phyloP scores from a whole-genome alignment of 768 basidiomycete species.

The Lactifluus hygrophoroides region DNA sequence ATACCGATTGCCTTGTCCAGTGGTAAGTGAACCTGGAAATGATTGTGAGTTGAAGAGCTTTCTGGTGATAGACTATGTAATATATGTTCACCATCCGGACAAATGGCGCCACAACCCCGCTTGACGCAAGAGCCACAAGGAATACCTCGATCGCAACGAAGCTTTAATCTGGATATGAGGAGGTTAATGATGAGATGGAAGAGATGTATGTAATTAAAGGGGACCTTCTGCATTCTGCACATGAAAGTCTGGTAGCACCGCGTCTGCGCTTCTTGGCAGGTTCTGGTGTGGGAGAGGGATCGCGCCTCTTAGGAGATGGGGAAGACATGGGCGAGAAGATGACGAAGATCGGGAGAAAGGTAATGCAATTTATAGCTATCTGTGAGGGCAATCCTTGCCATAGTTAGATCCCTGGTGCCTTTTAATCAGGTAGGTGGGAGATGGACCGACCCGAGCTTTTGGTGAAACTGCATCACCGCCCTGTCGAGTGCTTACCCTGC shows the following conservation, averaged over 20 bases:
- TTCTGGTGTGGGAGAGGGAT: slow-evolving; percentile 24
- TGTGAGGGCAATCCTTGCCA: not conserved
- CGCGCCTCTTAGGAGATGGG: slow-evolving; percentile 25
- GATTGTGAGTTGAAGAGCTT: not conserved
- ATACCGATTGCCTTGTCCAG: slow-evolving; percentile 75
- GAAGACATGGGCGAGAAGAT: slow-evolving; percentile 23
- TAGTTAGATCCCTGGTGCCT: not conserved
- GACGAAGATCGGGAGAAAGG: slow-evolving; percentile 22
- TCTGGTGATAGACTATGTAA: not conserved
- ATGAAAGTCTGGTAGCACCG: slow-evolving; percentile 68
- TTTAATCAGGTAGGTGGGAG: not conserved
- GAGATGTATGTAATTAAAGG: not conserved
- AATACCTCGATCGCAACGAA: slow-evolving; percentile 66
- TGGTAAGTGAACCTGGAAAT: slow-evolving; percentile 60
- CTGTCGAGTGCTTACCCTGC: not conserved
- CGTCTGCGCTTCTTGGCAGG: slow-evolving; percentile 43
- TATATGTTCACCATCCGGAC: slow-evolving; percentile 52
- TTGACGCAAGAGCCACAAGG: slow-evolving; percentile 79
- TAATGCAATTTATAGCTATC: not conserved
- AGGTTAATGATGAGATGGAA: slow-evolving; percentile 15
- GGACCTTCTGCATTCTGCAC: slow-evolving; percentile 72
- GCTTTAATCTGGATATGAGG: slow-evolving; percentile 41
- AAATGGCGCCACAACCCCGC: slow-evolving; percentile 72
- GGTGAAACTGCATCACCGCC: slow-evolving; percentile 7
- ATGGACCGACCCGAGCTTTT: not conserved